A percentile compares a stretch with the other conserved stretches of the same genome.
Conservation (phyloP, 2,329 filamentous ascomycete genomes). For the Dothiorella sarmentorum region DNA sequence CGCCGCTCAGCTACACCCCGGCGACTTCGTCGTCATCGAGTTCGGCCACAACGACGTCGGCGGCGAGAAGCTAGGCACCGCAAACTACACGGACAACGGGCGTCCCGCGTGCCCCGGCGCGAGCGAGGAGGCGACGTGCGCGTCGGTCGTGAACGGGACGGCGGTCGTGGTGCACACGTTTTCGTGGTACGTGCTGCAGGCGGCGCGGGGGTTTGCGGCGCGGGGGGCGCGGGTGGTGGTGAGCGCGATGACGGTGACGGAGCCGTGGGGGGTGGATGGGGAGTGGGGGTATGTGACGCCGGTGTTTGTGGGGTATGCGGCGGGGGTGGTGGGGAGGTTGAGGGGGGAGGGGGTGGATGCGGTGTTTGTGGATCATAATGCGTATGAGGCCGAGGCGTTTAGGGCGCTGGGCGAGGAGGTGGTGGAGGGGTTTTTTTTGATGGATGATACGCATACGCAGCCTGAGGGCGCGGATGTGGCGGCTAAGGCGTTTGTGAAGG, state of each 20-base stretch:
- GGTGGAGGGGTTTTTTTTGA: conserved; percentile 55
- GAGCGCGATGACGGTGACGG: conserved; percentile 59
- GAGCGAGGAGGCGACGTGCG: conserved; percentile 53
- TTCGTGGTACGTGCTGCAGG: conserved; percentile 57
- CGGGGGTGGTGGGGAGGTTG: conserved; percentile 43
- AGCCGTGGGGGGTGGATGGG: conserved; percentile 60
- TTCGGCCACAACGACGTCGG: conserved; percentile 73
- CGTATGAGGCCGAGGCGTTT: conserved; percentile 55
- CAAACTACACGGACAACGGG: conserved; percentile 56
- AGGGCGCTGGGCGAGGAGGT: conserved; percentile 47
- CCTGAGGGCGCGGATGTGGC: conserved; percentile 54
- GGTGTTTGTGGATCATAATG: conserved; percentile 58
- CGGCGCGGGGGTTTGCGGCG: conserved; percentile 50
- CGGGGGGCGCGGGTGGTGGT: conserved; percentile 60
- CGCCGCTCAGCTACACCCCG: conserved; percentile 49
- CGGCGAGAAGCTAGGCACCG: conserved; percentile 28
- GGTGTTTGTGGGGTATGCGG: conserved; percentile 57
- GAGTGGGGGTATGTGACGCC: conserved; percentile 46
- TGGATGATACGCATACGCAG: conserved; percentile 62
- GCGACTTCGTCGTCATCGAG: conserved; percentile 67
- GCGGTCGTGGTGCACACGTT: conserved; percentile 59
- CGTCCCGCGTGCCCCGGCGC: conserved; percentile 58
- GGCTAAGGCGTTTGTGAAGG: conserved; percentile 58
- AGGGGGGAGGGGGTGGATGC: conserved; percentile 43
- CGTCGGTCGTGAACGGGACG: conserved; percentile 50